Conservation (phyloP, 2,329 filamentous ascomycete genomes). For the Fusarium sp. region DNA sequence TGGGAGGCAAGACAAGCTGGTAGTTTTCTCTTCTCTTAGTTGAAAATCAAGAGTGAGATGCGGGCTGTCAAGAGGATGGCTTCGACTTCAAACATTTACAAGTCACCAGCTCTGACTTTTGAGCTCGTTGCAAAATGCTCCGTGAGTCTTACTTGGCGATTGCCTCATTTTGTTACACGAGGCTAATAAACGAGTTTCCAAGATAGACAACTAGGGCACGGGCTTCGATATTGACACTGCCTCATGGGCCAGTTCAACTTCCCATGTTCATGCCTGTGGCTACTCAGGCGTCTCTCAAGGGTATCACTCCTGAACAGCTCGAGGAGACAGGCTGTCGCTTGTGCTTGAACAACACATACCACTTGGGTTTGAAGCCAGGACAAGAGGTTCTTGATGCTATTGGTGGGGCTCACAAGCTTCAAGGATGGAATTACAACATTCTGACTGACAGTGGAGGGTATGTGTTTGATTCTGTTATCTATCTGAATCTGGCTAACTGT, state of each 20-base stretch:
- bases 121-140: slow-evolving; percentile 84
- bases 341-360: slow-evolving; percentile 98
- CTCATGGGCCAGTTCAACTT: slow-evolving; percentile 90
- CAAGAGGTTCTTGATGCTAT: slow-evolving; percentile 88
- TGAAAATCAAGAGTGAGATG: slow-evolving; percentile 41
- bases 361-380: slow-evolving; percentile 93
- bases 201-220: slow-evolving; percentile 90
- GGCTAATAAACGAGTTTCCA: slow-evolving; percentile 33
- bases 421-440: slow-evolving; percentile 96
- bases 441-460: slow-evolving; percentile 84
- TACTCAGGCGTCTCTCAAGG: slow-evolving; percentile 95
- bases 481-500: slow-evolving; percentile 12
- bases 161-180: slow-evolving; percentile 15
- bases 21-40: background rate
- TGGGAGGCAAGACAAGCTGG: slow-evolving; percentile 11
- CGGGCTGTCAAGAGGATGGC: slow-evolving; percentile 59
- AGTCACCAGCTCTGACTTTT: slow-evolving; percentile 78
- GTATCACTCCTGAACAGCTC: slow-evolving; percentile 90
- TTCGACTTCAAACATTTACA: slow-evolving; percentile 61
- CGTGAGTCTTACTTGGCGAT: slow-evolving; percentile 62
- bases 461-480: slow-evolving; percentile 29
- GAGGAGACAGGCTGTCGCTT: slow-evolving; percentile 89
- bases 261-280: slow-evolving; percentile 99
- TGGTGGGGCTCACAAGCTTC: slow-evolving; percentile 92
- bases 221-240: slow-evolving; percentile 86